These are phyloP conservation scores for Neonectria punicea DNA, from an alignment of 2,329 filamentous ascomycete species.

Conservation along the genomic window DNA sequence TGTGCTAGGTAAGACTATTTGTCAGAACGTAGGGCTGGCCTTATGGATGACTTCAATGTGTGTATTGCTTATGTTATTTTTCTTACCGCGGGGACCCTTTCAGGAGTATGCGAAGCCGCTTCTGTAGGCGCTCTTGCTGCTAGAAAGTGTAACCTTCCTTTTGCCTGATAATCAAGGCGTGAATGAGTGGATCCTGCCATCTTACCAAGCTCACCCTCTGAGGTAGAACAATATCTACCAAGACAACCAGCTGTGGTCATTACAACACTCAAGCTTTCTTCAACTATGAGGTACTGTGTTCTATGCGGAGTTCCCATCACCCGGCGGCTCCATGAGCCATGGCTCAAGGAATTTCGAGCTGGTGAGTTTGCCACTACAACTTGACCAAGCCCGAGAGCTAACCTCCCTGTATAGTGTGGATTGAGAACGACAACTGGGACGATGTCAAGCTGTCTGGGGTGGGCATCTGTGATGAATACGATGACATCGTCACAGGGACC, in stretches of 20 bases:
- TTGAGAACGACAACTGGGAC: constrained; percentile 13
- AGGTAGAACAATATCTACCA: background rate
- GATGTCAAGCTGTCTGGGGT: constrained; percentile 24
- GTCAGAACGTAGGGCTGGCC: too few relatives aligned
- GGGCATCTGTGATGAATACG: constrained; percentile 6
- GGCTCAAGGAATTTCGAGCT: constrained; percentile 24
- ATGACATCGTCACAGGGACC: background rate
- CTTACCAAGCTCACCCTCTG: background rate
- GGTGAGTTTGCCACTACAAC: constrained; percentile 7
- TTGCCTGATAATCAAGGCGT: background rate
- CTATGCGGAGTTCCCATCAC: constrained; percentile 20
- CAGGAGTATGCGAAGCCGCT: too few relatives aligned
- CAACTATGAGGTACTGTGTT: constrained; percentile 13
- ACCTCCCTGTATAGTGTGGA: constrained; percentile 15
- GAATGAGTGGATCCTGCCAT: background rate
- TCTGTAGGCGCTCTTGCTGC: too few relatives aligned
- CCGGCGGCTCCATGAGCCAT: background rate
- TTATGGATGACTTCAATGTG: too few relatives aligned
- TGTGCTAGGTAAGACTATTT: too few relatives aligned
- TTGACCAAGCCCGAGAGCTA: background rate
- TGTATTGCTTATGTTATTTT: too few relatives aligned
- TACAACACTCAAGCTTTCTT: background rate
- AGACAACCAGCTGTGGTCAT: background rate
- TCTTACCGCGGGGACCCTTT: too few relatives aligned
- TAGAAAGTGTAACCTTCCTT: background rate